phyloP scores from a whole-genome alignment of 2,329 filamentous ascomycete species.

The Parastagonospora nodorum region DNA sequence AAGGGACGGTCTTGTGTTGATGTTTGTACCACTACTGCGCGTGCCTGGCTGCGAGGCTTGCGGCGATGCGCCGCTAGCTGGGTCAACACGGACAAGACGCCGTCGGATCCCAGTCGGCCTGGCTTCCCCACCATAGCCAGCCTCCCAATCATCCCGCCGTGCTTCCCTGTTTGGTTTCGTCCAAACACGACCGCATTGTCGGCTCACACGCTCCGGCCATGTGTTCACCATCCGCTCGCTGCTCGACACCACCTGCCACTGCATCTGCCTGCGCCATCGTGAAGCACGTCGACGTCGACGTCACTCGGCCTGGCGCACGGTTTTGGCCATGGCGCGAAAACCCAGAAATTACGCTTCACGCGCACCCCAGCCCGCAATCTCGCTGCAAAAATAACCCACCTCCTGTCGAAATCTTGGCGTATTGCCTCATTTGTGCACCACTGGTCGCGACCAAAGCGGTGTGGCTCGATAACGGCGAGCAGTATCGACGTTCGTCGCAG shows the following conservation, averaged over 20 bases:
- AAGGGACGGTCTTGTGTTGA: conserved; percentile 11
- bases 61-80: conserved; percentile 11
- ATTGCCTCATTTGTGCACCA: too few relatives aligned
- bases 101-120: neutral
- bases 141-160: conserved; percentile 8
- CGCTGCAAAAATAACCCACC: conserved; percentile 1
- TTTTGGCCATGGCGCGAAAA: conserved; percentile 15
- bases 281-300: conserved; percentile 15
- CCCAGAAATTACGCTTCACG: conserved; percentile 26
- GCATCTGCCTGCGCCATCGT: neutral
- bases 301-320: conserved; percentile 13
- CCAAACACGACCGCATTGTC: conserved; percentile 5
- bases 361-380: conserved; percentile 1
- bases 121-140: conserved; percentile 19
- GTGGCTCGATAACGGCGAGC: neutral
- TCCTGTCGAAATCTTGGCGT: neutral
- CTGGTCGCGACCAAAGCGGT: too few relatives aligned
- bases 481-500: neutral
- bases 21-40: conserved; percentile 2
- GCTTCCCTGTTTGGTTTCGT: conserved; percentile 12
- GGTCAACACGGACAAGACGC: neutral
- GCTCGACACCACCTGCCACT: neutral
- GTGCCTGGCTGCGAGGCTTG: conserved; percentile 11
- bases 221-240: conserved; percentile 10
- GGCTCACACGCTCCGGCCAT: conserved; percentile 11